A percentile compares a stretch with the other conserved stretches of the same genome.
Conservation (phyloP, 495 filamentous ascomycete genomes). For the Penicillium manginii region DNA sequence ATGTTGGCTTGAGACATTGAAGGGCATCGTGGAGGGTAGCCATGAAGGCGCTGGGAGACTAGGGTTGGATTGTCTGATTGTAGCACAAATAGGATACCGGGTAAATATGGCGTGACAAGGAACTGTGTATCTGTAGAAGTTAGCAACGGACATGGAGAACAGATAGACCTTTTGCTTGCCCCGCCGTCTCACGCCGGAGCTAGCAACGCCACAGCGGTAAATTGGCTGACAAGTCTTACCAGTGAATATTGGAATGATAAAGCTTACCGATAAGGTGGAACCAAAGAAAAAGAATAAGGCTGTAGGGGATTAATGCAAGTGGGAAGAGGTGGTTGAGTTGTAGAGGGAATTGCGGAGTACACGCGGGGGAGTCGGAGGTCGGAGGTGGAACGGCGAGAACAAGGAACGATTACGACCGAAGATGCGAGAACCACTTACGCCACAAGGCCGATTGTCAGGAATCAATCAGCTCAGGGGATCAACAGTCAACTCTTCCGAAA, state of each 20-base stretch:
- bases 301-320: not conserved
- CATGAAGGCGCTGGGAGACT: slow-evolving; percentile 44
- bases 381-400: not conserved
- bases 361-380: not conserved
- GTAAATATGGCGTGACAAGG: too few species aligned
- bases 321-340: not conserved
- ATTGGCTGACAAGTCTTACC: slow-evolving; percentile 1
- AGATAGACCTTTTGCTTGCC: not conserved
- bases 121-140: not conserved
- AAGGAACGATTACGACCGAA: not conserved
- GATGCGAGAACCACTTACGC: not conserved
- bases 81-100: not conserved
- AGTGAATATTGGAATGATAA: not conserved
- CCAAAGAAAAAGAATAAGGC: not conserved
- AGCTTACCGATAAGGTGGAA: not conserved
- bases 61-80: not conserved
- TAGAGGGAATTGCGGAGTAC: not conserved
- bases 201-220: not conserved
- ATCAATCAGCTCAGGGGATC: not conserved
- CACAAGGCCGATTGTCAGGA: not conserved
- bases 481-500: too few species aligned
- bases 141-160: not conserved
- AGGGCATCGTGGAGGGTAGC: slow-evolving; percentile 72
- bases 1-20: slow-evolving; percentile 68
- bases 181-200: not conserved